Evolutionary conservation across 2,329 filamentous ascomycete genomes (phyloP).

Genomic region (Exophiala oligosperma): DNA sequence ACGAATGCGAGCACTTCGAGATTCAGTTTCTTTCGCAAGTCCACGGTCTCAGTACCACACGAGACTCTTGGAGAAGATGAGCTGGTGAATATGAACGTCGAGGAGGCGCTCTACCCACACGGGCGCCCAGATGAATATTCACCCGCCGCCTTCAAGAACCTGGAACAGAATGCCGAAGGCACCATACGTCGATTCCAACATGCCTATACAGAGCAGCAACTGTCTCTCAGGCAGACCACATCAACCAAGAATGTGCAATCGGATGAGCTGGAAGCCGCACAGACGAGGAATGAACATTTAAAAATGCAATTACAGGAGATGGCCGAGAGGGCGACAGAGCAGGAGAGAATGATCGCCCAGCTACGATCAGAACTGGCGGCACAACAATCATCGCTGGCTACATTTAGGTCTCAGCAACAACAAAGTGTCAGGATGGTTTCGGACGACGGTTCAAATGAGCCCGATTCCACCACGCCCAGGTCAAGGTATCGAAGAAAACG

Average conservation of each 20-base stretch:
- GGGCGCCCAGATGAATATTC: slow-evolving; percentile 50
- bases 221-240: slow-evolving; percentile 51
- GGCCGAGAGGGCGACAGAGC: slow-evolving; percentile 55
- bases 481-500: slow-evolving; percentile 36
- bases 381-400: slow-evolving; percentile 17
- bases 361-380: slow-evolving; percentile 49
- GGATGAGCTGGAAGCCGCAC: slow-evolving; percentile 63
- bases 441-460: slow-evolving; percentile 32
- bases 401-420: slow-evolving; percentile 22
- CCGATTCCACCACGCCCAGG: slow-evolving; percentile 32
- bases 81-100: slow-evolving; percentile 56
- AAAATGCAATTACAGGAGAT: slow-evolving; percentile 63
- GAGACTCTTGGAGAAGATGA: slow-evolving; percentile 46
- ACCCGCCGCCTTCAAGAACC: slow-evolving; percentile 56
- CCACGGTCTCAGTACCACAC: slow-evolving; percentile 32
- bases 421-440: slow-evolving; percentile 33
- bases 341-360: slow-evolving; percentile 57
- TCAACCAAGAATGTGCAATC: slow-evolving; percentile 58
- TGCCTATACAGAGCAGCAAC: slow-evolving; percentile 55
- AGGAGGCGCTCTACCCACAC: slow-evolving; percentile 54
- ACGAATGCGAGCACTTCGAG: slow-evolving; percentile 36
- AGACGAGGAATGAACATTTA: slow-evolving; percentile 57
- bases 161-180: slow-evolving; percentile 58
- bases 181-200: slow-evolving; percentile 56
- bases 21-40: slow-evolving; percentile 46